Conservation (phyloP, 805 yeast genomes). For the Kazachstania taianensis region DNA sequence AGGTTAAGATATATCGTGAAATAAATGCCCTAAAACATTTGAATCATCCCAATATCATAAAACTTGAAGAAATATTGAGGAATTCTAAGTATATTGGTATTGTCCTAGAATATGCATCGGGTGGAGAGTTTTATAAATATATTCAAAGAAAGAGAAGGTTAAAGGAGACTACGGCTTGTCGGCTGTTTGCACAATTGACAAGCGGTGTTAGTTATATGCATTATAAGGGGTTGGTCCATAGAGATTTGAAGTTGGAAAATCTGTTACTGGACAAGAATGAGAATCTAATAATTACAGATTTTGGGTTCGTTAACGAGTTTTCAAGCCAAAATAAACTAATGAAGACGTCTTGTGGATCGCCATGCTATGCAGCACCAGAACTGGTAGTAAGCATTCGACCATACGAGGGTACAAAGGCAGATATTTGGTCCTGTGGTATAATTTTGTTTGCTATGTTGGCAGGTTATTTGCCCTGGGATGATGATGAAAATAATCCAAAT, state of each 20-base stretch:
- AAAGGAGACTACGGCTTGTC: constrained; percentile 78
- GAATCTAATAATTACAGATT: constrained; percentile 79
- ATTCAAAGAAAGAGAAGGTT: constrained; percentile 77
- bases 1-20: constrained; percentile 83
- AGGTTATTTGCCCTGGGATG: constrained; percentile 95
- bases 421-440: constrained; percentile 95
- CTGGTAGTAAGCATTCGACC: constrained; percentile 78
- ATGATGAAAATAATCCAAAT: constrained; percentile 93
- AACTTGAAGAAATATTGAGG: constrained; percentile 84
- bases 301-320: constrained; percentile 88
- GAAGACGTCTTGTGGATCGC: constrained; percentile 95
- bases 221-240: constrained; percentile 78
- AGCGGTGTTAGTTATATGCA: constrained; percentile 95
- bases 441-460: constrained; percentile 94
- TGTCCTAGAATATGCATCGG: constrained; percentile 92
- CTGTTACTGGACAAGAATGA: constrained; percentile 75
- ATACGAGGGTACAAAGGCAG: constrained; percentile 87
- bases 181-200: constrained; percentile 83
- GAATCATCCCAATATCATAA: constrained; percentile 89
- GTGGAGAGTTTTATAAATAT: constrained; percentile 93
- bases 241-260: constrained; percentile 87
- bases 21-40: constrained; percentile 79
- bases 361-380: constrained; percentile 98
- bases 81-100: constrained; percentile 93
- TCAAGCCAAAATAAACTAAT: constrained; percentile 54